A percentile compares a stretch with the other conserved stretches of the same genome.
These are phyloP conservation scores for Colletotrichum simmondsii DNA, from an alignment of 2,329 filamentous ascomycete genomes.

Conservation along the genomic window DNA sequence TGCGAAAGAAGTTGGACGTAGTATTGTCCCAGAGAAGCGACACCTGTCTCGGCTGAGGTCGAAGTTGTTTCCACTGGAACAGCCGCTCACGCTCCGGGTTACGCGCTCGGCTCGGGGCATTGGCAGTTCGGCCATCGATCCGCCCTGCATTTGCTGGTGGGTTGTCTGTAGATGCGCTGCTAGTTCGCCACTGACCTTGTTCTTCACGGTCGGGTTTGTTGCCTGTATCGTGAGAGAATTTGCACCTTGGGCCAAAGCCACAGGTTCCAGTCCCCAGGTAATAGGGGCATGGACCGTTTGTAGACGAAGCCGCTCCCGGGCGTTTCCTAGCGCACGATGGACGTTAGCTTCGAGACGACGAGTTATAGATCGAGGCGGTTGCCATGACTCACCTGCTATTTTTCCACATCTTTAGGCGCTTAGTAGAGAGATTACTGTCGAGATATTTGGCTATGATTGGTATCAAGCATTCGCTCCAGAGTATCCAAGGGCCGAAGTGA, in stretches of 20 bases:
- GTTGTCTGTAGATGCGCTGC: too few species aligned
- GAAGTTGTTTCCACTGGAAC: constrained; percentile 6
- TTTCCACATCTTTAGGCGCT: too few species aligned
- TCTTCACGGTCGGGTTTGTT: too few species aligned
- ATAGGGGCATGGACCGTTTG: background rate
- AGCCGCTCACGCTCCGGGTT: constrained; percentile 2
- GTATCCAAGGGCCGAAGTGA: too few species aligned
- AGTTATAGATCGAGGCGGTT: too few species aligned
- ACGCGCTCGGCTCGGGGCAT: background rate
- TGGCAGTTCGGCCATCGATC: background rate
- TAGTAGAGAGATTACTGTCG: too few species aligned
- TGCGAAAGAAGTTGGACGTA: constrained; percentile 7
- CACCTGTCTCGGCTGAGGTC: background rate
- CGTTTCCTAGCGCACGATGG: background rate
- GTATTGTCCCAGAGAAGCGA: background rate
- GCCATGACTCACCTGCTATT: too few species aligned
- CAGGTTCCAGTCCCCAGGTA: background rate
- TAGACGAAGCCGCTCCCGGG: background rate
- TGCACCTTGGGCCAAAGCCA: background rate
- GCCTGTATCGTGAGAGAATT: constrained; percentile 1
- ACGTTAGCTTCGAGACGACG: too few species aligned
- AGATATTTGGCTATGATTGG: too few species aligned
- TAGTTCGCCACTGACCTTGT: background rate
- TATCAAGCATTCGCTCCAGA: too few species aligned
- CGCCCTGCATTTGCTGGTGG: too few species aligned